Conservation (phyloP, 2,329 filamentous ascomycete genomes). For the Aspergillus fumigatus region DNA sequence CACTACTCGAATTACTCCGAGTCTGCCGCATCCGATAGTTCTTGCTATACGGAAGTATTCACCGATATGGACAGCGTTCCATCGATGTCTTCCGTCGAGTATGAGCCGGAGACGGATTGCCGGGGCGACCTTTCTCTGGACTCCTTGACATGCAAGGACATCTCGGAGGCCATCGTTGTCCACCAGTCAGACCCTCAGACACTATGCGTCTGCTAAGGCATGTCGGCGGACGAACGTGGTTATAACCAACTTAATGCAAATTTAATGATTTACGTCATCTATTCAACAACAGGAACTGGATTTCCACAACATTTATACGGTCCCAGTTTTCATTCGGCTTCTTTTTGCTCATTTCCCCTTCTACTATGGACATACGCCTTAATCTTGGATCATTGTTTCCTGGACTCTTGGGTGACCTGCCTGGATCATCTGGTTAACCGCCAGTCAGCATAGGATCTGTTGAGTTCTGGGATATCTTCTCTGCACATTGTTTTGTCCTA, state of each 20-base stretch:
- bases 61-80: slow-evolving; percentile 31
- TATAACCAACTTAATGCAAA: slow-evolving; percentile 13
- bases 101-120: slow-evolving; percentile 26
- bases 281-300: background rate
- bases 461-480: slow-evolving; percentile 1
- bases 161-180: slow-evolving; percentile 26
- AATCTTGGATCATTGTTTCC: slow-evolving; percentile 4
- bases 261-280: slow-evolving; percentile 12
- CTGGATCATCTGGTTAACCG: background rate
- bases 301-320: background rate
- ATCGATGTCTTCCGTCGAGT: slow-evolving; percentile 32
- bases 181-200: slow-evolving; percentile 22
- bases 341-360: slow-evolving; percentile 6
- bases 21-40: slow-evolving; percentile 37
- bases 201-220: slow-evolving; percentile 26
- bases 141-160: slow-evolving; percentile 22
- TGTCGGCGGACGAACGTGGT: background rate
- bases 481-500: slow-evolving; percentile 9
- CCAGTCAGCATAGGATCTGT: background rate
- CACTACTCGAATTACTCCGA: slow-evolving; percentile 36
- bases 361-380: slow-evolving; percentile 15
- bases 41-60: slow-evolving; percentile 37
- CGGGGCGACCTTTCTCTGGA: slow-evolving; percentile 28
- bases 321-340: background rate
- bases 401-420: slow-evolving; percentile 10